A percentile compares a stretch with the other conserved stretches of the same genome.
Conservation (phyloP, 257 asterid genomes). For the Petunia secreta region DNA sequence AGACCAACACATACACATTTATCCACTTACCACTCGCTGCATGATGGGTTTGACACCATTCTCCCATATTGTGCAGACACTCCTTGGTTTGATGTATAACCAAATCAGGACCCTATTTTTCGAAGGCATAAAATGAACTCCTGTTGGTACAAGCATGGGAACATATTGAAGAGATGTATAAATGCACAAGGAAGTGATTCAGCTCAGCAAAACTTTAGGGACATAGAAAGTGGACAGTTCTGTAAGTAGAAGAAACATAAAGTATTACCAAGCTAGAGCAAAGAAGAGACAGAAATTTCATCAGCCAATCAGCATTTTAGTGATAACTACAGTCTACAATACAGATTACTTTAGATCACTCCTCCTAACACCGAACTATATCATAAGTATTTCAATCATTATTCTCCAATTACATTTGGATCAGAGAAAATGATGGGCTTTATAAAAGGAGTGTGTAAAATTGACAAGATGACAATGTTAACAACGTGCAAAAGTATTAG, state of each 20-base stretch:
- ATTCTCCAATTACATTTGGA: neutral
- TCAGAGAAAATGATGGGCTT: neutral
- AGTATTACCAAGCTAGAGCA: constrained; percentile 11
- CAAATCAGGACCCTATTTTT: constrained; percentile 84
- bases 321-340: neutral
- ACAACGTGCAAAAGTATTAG: constrained; percentile 7
- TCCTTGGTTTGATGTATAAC: constrained; percentile 83
- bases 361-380: neutral
- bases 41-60: constrained; percentile 97
- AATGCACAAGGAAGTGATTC: neutral
- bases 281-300: constrained; percentile 11
- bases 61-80: constrained; percentile 88
- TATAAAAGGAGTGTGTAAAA: neutral
- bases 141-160: constrained; percentile 6
- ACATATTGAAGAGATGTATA: neutral
- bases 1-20: neutral
- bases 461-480: neutral
- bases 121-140: constrained; percentile 4
- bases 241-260: neutral
- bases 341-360: neutral
- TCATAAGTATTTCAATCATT: neutral
- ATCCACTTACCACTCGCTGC: constrained; percentile 71
- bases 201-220: neutral
- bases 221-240: constrained; percentile 2
- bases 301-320: constrained; percentile 21